Base-by-base conservation (phyloP, 352 stramenopile genomes). In the Phytophthora ramorum region DNA sequence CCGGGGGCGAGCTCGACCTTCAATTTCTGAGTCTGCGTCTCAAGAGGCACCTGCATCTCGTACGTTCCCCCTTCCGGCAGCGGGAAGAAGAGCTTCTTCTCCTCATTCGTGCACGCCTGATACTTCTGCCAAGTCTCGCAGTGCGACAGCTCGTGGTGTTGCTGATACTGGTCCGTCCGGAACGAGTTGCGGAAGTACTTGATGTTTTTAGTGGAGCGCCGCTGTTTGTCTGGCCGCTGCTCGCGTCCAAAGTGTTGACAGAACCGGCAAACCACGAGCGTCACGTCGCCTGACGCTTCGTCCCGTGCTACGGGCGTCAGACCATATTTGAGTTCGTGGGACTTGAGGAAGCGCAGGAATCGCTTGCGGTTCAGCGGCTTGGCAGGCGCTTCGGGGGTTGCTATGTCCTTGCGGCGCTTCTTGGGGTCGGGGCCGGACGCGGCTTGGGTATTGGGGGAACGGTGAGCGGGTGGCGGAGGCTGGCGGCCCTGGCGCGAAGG, bases 151-250 rank as follows among this genome's bases (percentile, higher is more conserved):
- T 74, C 50, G 50, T 88, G 68, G 79, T 91, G 83, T 63, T 91
- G 83, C 62, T 85, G 38, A 69, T 90, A 91, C 71, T 90, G 83
- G 63, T 91, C 80, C 34, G 83, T 90, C 49, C 83, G 76, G 59
- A 90, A 91, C 7, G 72, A 73, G 40, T 73, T 71, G 24, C 82
- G 82, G 52, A 90, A 91, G 62, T 86, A 90, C 57, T 90, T 89
- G 66, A 87, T 57, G 50, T 89, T 91, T 55, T 74, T 79, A 16
- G 77, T 90, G 22, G 71, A 78, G 26, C 75, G 73, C 9, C 81
- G 80, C 66, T 89, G 81, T n/a, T 73, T 73, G 24, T 82, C 75
- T 4, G 68, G 58, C n/a, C 71, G 71, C 63, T 84, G 68, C 41
- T 91, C 81, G 35, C 83, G 83, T 0, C 83, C 83, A 51, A 89